A percentile compares a stretch with the other conserved stretches of the same genome.
Conservation (phyloP, 1,284 basidiomycete genomes). For the Polyporus tsugae region DNA sequence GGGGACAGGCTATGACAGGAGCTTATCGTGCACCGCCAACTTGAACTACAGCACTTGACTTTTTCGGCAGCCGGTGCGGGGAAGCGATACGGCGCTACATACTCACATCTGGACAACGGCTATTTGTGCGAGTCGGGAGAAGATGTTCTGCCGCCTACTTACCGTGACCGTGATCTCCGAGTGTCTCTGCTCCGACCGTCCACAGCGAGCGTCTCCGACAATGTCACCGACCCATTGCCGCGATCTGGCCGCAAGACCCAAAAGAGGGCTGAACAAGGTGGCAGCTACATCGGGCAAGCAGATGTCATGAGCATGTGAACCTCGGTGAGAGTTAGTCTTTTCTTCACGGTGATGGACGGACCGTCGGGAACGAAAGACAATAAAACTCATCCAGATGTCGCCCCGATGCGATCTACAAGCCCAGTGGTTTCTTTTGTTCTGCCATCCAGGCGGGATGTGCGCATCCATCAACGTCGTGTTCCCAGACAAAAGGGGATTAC, state of each 20-base stretch:
- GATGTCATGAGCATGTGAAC: slow-evolving; percentile 26
- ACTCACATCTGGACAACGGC: background rate
- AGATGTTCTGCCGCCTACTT: too few relatives aligned
- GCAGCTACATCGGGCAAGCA: slow-evolving; percentile 21
- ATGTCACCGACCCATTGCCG: background rate
- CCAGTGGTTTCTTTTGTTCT: slow-evolving; percentile 30
- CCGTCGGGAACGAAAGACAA: slow-evolving; percentile 23
- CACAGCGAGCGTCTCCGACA: background rate
- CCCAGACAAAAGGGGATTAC: slow-evolving; percentile 28
- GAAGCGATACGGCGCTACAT: background rate
- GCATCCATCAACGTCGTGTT: slow-evolving; percentile 24
- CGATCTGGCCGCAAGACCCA: slow-evolving; percentile 1
- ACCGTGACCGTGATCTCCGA: background rate
- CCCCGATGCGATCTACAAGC: slow-evolving; percentile 28
- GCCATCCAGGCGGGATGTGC: slow-evolving; percentile 8
- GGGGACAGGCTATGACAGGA: background rate
- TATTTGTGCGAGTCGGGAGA: background rate
- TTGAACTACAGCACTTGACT: slow-evolving; percentile 32
- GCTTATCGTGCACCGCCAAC: background rate
- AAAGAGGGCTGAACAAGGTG: slow-evolving; percentile 21
- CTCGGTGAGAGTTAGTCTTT: slow-evolving; percentile 20
- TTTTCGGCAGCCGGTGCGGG: slow-evolving; percentile 12
- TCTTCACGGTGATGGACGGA: slow-evolving; percentile 26
- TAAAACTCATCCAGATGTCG: slow-evolving; percentile 10
- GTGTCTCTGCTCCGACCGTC: background rate